Base-by-base conservation (phyloP, 805 yeast species). In the Candida railenensis region DNA sequence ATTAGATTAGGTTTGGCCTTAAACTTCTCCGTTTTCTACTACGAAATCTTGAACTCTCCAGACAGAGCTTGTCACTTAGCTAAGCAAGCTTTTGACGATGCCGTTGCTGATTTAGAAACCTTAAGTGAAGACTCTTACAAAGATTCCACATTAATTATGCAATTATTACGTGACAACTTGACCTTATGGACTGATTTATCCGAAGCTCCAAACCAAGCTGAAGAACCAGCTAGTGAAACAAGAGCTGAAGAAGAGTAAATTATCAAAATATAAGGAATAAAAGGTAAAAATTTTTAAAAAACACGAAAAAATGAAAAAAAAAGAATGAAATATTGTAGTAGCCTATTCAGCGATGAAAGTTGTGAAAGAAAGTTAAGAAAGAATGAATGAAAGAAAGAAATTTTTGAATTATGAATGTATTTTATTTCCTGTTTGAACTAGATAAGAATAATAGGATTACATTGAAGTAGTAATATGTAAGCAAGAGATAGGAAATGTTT, bases 31-130 rank as follows among this genome's bases (percentile, higher is more conserved):
- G 99, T 92, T 51, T 92, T 92, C 77, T 94, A 92, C 82, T 92
- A 92, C 69, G 99, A 92, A 79, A 95, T 94, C 66, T 87, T 91
- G 74, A 91, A 92, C 75, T 88, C 97, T 49, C 98, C 99, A 62
- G 97, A 92, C 71, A 89, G 96, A 73, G 99, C 99, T 59, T 92
- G 99, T 73, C 96, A 91, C 71, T 83, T 92, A 71, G 99, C 99
- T 63, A 94, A 92, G 75, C 97, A 92, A 77, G 98, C 99, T 34
- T 92, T 94, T 61, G 99, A 92, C 73, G 98, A 92, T 67, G 99
- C 99, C 54, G 95, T 92, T 68, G 97, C 99, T 54, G 98, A 94
- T 77, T 83, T 92, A 69, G 99, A 92, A 76, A 89, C 97, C 57
- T 80, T 92, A 67, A 88, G 96, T 40, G 99, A 92, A 77, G 99